Percentiles rank a stretch among this genome's conserved stretches.
Evolutionary conservation across 495 filamentous ascomycete species (phyloP).

Genomic region (Aspergillus leporis): DNA sequence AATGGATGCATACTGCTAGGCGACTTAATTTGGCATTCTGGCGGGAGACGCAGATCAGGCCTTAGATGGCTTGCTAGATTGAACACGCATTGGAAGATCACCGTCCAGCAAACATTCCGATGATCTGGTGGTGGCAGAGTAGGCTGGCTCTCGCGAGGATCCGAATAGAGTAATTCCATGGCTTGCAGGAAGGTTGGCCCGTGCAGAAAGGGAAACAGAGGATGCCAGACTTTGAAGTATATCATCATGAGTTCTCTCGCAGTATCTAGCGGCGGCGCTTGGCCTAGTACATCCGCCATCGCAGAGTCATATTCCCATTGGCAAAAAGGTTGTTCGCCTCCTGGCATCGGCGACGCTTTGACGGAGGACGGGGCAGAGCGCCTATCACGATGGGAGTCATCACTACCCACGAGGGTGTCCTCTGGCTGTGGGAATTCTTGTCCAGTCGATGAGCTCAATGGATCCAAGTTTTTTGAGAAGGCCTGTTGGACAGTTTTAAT

Average conservation of each 20-base stretch:
- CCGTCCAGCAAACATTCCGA: constrained; percentile 38
- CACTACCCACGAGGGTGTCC: constrained; percentile 39
- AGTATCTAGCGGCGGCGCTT: constrained; percentile 29
- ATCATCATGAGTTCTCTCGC: constrained; percentile 41
- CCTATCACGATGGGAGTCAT: constrained; percentile 26
- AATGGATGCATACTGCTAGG: constrained; percentile 31
- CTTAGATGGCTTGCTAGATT: constrained; percentile 35
- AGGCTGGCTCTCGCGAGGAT: background rate
- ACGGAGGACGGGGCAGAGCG: constrained; percentile 20
- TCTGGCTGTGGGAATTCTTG: constrained; percentile 39
- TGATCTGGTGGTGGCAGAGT: constrained; percentile 18
- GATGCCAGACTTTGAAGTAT: constrained; percentile 49
- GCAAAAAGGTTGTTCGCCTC: constrained; percentile 14
- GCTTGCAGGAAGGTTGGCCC: constrained; percentile 50
- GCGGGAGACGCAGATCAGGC: constrained; percentile 27
- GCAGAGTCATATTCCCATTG: constrained; percentile 38
- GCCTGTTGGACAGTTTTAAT: constrained; percentile 45
- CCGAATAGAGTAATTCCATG: constrained; percentile 45
- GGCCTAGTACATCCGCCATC: constrained; percentile 29
- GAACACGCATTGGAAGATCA: constrained; percentile 42
- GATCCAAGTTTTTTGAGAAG: constrained; percentile 31
- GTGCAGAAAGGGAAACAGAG: constrained; percentile 52
- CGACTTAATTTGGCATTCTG: constrained; percentile 30
- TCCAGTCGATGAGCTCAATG: constrained; percentile 18
- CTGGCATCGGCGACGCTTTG: constrained; percentile 11